These are phyloP conservation scores for Bipolaris zeicola DNA, from an alignment of 2,329 filamentous ascomycete species.

Conservation along the genomic window DNA sequence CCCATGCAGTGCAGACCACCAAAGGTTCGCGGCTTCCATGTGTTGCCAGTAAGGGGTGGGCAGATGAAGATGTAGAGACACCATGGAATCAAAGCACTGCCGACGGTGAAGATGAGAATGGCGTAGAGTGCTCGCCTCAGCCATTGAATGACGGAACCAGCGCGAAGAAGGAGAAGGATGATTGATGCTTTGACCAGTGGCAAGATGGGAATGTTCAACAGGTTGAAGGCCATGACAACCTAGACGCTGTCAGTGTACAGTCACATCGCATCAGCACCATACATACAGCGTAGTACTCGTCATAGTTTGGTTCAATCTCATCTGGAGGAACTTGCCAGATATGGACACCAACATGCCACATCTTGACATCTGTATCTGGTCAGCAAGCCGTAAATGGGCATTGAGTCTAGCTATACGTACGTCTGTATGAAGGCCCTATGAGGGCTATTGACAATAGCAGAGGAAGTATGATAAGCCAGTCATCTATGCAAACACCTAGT, in stretches of 20 bases:
- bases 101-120: slow-evolving; percentile 45
- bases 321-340: slow-evolving; percentile 45
- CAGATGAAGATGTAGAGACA: slow-evolving; percentile 49
- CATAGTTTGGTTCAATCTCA: slow-evolving; percentile 45
- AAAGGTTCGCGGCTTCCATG: slow-evolving; percentile 48
- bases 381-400: slow-evolving; percentile 8
- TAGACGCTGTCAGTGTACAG: slow-evolving; percentile 9
- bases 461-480: slow-evolving; percentile 48
- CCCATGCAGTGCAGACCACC: slow-evolving; percentile 48
- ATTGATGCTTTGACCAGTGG: slow-evolving; percentile 51
- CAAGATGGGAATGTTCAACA: slow-evolving; percentile 49
- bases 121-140: slow-evolving; percentile 47
- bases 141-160: slow-evolving; percentile 48
- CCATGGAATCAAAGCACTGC: slow-evolving; percentile 46
- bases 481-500: slow-evolving; percentile 34
- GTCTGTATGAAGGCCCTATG: slow-evolving; percentile 45
- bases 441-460: slow-evolving; percentile 45
- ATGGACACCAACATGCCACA: slow-evolving; percentile 48
- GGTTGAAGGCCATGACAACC: slow-evolving; percentile 47
- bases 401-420: slow-evolving; percentile 25
- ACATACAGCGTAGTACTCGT: slow-evolving; percentile 44
- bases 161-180: slow-evolving; percentile 47
- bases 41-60: slow-evolving; percentile 48
- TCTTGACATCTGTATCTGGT: slow-evolving; percentile 39
- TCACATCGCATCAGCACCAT: neutral